Conservation (phyloP, 257 asterid genomes). For the Cordia subcordata region DNA sequence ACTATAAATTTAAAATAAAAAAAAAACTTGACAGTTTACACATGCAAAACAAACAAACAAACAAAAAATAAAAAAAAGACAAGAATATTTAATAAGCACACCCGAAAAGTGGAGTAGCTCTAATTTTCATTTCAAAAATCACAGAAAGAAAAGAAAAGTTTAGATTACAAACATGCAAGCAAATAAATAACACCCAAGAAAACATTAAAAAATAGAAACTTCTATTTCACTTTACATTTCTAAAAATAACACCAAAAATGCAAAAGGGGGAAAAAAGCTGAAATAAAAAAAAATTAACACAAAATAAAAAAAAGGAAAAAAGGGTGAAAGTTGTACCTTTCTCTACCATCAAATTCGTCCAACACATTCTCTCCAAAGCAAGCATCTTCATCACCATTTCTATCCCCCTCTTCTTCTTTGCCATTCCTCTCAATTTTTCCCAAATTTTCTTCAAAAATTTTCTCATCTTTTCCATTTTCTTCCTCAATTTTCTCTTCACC, state of each 20-base stretch:
- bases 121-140: no score
- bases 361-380: slow-evolving; percentile 26
- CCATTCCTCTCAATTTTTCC: not conserved
- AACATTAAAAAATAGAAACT: not conserved
- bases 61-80: not conserved
- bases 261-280: no score
- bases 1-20: no score
- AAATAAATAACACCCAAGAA: not conserved
- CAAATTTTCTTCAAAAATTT: not conserved
- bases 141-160: no score
- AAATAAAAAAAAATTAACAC: not conserved
- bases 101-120: no score
- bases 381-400: slow-evolving; percentile 13
- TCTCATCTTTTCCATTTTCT: not conserved
- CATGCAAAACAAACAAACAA: not conserved
- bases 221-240: no score
- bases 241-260: no score
- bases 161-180: not conserved
- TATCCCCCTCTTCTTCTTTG: no score
- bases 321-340: slow-evolving; percentile 19
- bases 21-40: slow-evolving; percentile 3
- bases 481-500: not conserved
- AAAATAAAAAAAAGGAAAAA: not conserved
- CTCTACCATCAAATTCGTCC: slow-evolving; percentile 24
- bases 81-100: no score